These are phyloP conservation scores for Parsonsia alboflavescens DNA, from an alignment of 257 asterid genomes.

Conservation along the genomic window DNA sequence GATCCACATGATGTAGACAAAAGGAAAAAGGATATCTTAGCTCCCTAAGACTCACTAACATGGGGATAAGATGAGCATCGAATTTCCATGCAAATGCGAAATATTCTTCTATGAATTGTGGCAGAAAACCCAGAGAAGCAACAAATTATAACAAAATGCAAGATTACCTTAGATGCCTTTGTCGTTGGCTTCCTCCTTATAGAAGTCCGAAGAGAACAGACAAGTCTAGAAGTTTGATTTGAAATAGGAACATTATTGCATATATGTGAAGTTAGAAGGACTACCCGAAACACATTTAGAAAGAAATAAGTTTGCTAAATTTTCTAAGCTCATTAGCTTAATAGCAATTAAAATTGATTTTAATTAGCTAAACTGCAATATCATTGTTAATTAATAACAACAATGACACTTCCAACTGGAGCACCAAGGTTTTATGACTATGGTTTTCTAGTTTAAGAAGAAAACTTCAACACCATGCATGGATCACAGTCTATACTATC, in stretches of 20 bases:
- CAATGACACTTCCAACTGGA: too few relatives aligned
- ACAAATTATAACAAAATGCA: constrained; percentile 9
- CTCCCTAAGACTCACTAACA: constrained; percentile 43
- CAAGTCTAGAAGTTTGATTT: background rate
- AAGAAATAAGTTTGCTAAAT: too few relatives aligned
- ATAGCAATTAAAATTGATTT: too few relatives aligned
- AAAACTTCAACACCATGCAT: too few relatives aligned
- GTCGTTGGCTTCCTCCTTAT: constrained; percentile 50
- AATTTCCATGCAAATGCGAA: constrained; percentile 48
- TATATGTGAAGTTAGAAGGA: background rate
- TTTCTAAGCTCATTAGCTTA: too few relatives aligned
- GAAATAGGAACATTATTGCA: background rate
- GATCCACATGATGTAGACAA: background rate
- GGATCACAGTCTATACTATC: too few relatives aligned
- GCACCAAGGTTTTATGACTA: too few relatives aligned
- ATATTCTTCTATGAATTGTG: constrained; percentile 20
- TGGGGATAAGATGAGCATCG: constrained; percentile 40
- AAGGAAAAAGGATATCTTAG: constrained; percentile 38
- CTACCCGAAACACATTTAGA: background rate
- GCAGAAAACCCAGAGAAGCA: constrained; percentile 18
- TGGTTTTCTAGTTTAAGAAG: too few relatives aligned
- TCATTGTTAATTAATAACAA: too few relatives aligned
- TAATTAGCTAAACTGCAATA: too few relatives aligned
- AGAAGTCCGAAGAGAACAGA: background rate
- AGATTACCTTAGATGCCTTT: constrained; percentile 45